Evolutionary conservation across 306 rosid species (phyloP).

Genomic region (Cicer arietinum): DNA sequence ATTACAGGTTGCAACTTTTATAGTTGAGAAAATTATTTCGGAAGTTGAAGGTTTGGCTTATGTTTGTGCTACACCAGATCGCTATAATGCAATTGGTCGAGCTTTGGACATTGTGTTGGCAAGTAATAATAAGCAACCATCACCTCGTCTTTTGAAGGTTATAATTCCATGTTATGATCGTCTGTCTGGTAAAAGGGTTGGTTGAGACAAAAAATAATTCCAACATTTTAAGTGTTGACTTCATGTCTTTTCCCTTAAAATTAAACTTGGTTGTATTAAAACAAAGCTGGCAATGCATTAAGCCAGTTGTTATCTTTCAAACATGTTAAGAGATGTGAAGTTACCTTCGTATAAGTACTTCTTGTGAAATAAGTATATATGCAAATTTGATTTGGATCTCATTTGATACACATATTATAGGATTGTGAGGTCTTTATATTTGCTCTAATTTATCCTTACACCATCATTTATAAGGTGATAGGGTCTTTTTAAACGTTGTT

Average conservation of each 20-base stretch:
- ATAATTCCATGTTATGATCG: not conserved
- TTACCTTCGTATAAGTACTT: too few species aligned
- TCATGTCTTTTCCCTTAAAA: not conserved
- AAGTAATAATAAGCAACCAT: not conserved
- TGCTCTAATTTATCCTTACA: too few species aligned
- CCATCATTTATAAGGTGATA: too few species aligned
- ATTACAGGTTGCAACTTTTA: slow-evolving; percentile 76
- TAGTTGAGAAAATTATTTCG: slow-evolving; percentile 73
- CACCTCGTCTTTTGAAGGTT: not conserved
- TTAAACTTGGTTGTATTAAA: too few species aligned
- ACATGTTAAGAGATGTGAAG: too few species aligned
- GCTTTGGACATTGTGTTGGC: not conserved
- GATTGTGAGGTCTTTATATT: too few species aligned
- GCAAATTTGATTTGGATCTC: too few species aligned
- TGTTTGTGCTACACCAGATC: not conserved
- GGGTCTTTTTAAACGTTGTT: too few species aligned
- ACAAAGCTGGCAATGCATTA: too few species aligned
- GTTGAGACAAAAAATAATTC: not conserved
- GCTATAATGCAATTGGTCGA: not conserved
- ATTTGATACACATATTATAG: too few species aligned
- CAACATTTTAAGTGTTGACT: not conserved
- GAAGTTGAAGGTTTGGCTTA: not conserved
- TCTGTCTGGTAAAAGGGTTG: not conserved
- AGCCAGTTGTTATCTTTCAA: too few species aligned
- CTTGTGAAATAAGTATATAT: too few species aligned